Evolutionary conservation across 805 yeast genomes (phyloP), one percentile per base, ranked within the genome.

Genomic region (Starmera pachycereana): DNA sequence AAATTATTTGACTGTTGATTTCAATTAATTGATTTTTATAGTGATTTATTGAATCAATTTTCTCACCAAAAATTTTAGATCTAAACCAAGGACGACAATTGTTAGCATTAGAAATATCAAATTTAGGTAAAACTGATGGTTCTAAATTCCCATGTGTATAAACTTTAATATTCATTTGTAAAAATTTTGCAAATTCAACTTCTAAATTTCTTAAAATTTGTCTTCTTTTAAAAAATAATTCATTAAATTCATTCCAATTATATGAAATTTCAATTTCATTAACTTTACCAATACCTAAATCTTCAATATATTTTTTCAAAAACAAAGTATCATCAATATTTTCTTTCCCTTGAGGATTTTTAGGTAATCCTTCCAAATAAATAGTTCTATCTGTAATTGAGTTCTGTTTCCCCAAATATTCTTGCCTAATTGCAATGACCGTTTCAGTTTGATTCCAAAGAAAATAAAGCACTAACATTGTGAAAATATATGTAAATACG

Each of bases 311-410:
- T 33, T 76, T 71, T 42, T 75, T 79, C 49, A 90, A 62, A 12
- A 75, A 77, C 12, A 71, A 71, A 50, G 79, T 88, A 42, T 76
- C 80, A 41, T 18, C n/a, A 12, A 13, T 29, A 11, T 36, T 18
- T 40, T 37, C 51, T 53, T 4, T 53, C 57, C n/a, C 19, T 42
- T 40, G 6, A 55, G 57, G 33, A 96, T 79, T 77, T 0, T 81
- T 78, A 1, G 97, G 97, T 7, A 90, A 81, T 0, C 97, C 97
- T 37, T 89, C 78, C 8, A 90, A 58, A 40, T 89, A 66, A 36
- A 92, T 80, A 1, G 97, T 92, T 54, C 96, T 71, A 65, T 90
- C 97, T 0, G 97, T 87, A 40, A 90, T 71, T 4, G 95, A 81
- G 54, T 82, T 81, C 55, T 89, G 97, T 45, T 73, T 74, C 0